phyloP scores from a whole-genome alignment of 352 stramenopile genomes.

The Phytophthora brassicae region DNA sequence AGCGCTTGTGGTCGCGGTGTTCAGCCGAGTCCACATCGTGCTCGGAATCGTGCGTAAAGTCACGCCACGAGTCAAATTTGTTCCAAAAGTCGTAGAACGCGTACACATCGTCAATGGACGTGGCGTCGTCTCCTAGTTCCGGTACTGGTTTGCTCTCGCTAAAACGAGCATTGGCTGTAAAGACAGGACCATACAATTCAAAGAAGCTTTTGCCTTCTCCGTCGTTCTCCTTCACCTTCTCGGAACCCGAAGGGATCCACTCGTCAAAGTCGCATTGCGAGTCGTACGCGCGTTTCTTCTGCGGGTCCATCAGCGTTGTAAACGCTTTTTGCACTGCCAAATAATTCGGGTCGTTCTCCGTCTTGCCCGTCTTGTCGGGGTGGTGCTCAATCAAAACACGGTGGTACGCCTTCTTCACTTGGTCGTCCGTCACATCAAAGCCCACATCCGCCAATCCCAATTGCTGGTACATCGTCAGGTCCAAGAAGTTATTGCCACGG shows the following conservation, averaged over 20 bases:
- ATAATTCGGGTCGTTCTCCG: conserved; percentile 90
- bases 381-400: conserved; percentile 88
- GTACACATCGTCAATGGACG: conserved; percentile 69
- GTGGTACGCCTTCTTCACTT: conserved; percentile 90
- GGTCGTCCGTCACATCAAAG: conserved; percentile 81
- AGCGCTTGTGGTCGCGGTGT: conserved; percentile 86
- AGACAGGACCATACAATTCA: conserved; percentile 82
- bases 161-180: conserved; percentile 76
- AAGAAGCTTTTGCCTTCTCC: conserved; percentile 83
- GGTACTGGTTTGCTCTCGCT: conserved; percentile 83
- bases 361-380: conserved; percentile 88
- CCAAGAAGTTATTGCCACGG: conserved; percentile 78
- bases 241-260: conserved; percentile 68
- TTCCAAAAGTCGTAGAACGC: conserved; percentile 91
- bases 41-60: conserved; percentile 84
- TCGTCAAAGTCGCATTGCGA: conserved; percentile 89
- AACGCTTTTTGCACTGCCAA: conserved; percentile 86
- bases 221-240: conserved; percentile 82
- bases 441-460: conserved; percentile 70
- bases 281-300: conserved; percentile 86
- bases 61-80: conserved; percentile 87
- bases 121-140: conserved; percentile 57
- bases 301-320: conserved; percentile 72
- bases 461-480: conserved; percentile 89
- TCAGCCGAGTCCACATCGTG: conserved; percentile 85